These are phyloP conservation scores for Claviceps sp. DNA, from an alignment of 2,329 filamentous ascomycete species.

Conservation along the genomic window DNA sequence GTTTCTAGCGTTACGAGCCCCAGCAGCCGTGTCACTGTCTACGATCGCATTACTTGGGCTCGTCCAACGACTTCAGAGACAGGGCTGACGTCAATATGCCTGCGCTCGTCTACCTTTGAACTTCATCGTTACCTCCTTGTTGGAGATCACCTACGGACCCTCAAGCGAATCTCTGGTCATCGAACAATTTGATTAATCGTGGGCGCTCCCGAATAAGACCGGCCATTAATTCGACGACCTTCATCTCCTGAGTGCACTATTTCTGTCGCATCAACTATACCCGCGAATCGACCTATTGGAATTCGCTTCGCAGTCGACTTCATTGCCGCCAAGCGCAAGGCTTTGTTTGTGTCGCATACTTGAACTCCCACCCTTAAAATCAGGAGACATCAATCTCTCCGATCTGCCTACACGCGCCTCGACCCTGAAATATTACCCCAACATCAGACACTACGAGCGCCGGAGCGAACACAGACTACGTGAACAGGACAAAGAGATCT, in stretches of 20 bases:
- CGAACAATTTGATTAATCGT: not conserved
- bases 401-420: not conserved
- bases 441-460: not conserved
- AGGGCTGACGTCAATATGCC: conserved; percentile 4
- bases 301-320: not conserved
- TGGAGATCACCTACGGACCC: not conserved
- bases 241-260: not conserved
- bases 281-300: not conserved
- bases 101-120: not conserved
- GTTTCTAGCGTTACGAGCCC: not conserved
- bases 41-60: not conserved
- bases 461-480: not conserved
- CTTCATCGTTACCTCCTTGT: not conserved
- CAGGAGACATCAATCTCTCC: not conserved
- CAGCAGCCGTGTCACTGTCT: not conserved
- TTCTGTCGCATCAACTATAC: not conserved
- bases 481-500: not conserved
- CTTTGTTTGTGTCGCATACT: not conserved
- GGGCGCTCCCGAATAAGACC: not conserved
- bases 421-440: not conserved
- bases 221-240: not conserved
- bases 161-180: not conserved
- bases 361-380: not conserved
- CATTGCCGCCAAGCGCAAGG: not conserved
- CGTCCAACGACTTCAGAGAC: not conserved